Percentiles rank a stretch among this genome's conserved stretches.
These are phyloP conservation scores for Turritis glabra DNA, from an alignment of 345 rosid species.

Conservation along the genomic window DNA sequence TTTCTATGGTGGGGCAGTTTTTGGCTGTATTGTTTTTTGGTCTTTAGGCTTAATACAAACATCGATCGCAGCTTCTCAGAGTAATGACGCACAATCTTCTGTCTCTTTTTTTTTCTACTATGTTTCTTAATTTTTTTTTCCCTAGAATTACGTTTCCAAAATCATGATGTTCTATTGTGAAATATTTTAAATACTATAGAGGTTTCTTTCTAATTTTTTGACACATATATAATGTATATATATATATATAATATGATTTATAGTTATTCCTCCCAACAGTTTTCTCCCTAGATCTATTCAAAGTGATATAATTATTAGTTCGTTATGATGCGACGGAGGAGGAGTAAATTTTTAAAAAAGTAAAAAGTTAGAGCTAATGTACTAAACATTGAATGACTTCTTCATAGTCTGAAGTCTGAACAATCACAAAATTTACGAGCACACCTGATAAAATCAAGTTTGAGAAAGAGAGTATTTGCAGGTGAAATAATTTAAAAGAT, in stretches of 20 bases:
- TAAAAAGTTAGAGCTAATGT: not conserved
- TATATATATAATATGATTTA: too few relatives aligned
- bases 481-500: not conserved
- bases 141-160: not conserved
- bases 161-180: not conserved
- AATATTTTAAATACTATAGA: not conserved
- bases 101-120: not conserved
- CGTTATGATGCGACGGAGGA: too few relatives aligned
- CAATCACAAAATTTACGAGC: not conserved
- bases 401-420: not conserved
- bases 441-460: constrained; percentile 8
- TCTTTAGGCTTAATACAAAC: constrained; percentile 13
- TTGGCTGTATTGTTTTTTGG: constrained; percentile 12
- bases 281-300: too few relatives aligned
- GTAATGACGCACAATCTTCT: constrained; percentile 9
- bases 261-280: not conserved
- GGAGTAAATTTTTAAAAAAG: too few relatives aligned
- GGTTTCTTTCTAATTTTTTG: too few relatives aligned
- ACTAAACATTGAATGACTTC: not conserved
- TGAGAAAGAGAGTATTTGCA: not conserved
- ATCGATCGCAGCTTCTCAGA: constrained; percentile 23
- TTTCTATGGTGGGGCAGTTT: not conserved
- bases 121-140: not conserved
- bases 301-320: too few relatives aligned
- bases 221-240: too few relatives aligned